Base-by-base conservation (phyloP, 495 filamentous ascomycete species). In the Neurospora tetraspora region DNA sequence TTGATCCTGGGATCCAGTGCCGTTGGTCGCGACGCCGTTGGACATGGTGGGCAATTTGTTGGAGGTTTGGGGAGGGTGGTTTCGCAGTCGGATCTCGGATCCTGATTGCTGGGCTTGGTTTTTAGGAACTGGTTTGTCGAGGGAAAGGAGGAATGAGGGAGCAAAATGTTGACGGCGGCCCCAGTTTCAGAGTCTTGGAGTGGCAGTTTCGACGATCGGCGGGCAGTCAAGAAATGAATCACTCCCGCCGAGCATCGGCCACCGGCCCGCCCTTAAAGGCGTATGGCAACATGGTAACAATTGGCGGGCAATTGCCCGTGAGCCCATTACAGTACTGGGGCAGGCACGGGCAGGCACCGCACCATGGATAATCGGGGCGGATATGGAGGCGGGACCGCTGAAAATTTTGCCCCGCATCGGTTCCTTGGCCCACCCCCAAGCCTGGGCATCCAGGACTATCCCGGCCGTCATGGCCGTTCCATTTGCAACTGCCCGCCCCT, bases 11-110 rank as follows among this genome's bases (percentile, higher is more conserved):
- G 45, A 72, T 27, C 74, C 47, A 40, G 42, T 27, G 71, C 72
- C 78, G 39, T 78, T 76, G 39, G 75, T 42, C 43, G 23, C 69
- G 53, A 37, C 72, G 73, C 76, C 77, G 77, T 76, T 79, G 36
- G 77, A 76, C 76, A 78, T 76, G 59, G 20, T 77, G 75, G 53
- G 37, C 40, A 71, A 31, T 6, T 20, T 71, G 37, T 11, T 68
- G 31, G 31, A 18, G 27, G 38, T 14, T 23, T 36, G 4, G 27
- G 14, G 42, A 16, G 16, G 34, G 18, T 34, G n/a, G 4, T 38
- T 31, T 31, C 53, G 27, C 53, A 34, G 53, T 61, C 53, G 53
- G 27, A 61, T 16, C 53, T 61, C 53, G 12, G 18, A 31, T 59
- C 45, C 42, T 18, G 27, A 71, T 37, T 71, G 69, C 70, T 71